phyloP scores from a whole-genome alignment of 208 protist species.

The Novymonas esmeraldas region DNA sequence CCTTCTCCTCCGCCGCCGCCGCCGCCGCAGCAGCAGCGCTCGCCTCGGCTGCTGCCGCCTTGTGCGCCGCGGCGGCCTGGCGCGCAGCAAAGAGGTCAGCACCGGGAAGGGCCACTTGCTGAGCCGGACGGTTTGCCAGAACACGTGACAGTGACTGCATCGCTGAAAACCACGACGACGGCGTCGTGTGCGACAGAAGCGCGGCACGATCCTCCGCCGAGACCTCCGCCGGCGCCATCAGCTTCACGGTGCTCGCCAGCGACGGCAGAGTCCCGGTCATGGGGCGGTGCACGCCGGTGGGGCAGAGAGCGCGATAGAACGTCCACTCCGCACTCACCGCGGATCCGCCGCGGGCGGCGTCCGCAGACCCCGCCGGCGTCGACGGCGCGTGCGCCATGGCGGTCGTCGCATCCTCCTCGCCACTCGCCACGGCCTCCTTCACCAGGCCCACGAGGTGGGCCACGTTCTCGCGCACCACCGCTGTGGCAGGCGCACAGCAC shows the following conservation, averaged over 20 bases:
- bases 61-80: slow-evolving; percentile 20
- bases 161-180: slow-evolving; percentile 62
- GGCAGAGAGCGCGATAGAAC: slow-evolving; percentile 30
- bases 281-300: slow-evolving; percentile 51
- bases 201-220: not conserved
- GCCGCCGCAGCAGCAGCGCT: not conserved
- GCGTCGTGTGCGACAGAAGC: slow-evolving; percentile 23
- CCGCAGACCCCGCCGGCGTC: not conserved
- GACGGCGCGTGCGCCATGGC: not conserved
- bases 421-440: slow-evolving; percentile 36
- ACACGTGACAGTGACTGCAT: slow-evolving; percentile 51
- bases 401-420: slow-evolving; percentile 11
- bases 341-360: not conserved
- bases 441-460: slow-evolving; percentile 68
- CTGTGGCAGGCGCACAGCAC: slow-evolving; percentile 80
- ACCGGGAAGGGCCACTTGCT: slow-evolving; percentile 62
- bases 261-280: slow-evolving; percentile 86
- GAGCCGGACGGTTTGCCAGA: slow-evolving; percentile 34
- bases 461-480: slow-evolving; percentile 61
- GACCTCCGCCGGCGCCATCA: slow-evolving; percentile 7
- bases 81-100: slow-evolving; percentile 39
- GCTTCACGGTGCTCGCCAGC: slow-evolving; percentile 39
- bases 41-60: slow-evolving; percentile 1
- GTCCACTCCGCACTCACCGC: slow-evolving; percentile 15
- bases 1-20: not conserved